Conservation (phyloP, 192 early-diverging fungal genomes). For the Umbelopsis isabellina region DNA sequence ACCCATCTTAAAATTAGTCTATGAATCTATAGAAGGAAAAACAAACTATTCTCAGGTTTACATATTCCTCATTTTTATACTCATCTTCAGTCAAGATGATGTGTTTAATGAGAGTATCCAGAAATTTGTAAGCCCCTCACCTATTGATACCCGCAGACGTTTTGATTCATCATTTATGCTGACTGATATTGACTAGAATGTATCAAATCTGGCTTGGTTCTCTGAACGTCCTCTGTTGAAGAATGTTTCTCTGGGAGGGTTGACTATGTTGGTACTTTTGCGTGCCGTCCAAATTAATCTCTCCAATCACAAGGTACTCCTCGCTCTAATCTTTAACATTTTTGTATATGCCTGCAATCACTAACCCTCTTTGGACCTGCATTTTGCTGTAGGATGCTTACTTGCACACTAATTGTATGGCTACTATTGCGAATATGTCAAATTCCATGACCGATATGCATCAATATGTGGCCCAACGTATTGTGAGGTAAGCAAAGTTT, state of each 20-base stretch:
- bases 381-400: slow-evolving; percentile 61
- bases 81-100: slow-evolving; percentile 72
- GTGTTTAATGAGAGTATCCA: slow-evolving; percentile 75
- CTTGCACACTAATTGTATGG: slow-evolving; percentile 67
- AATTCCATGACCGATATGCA: slow-evolving; percentile 60
- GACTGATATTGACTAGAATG: slow-evolving; percentile 40
- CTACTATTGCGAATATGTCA: slow-evolving; percentile 70
- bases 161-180: background rate
- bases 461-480: slow-evolving; percentile 69
- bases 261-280: slow-evolving; percentile 67
- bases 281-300: slow-evolving; percentile 69
- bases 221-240: slow-evolving; percentile 67
- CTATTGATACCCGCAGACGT: background rate
- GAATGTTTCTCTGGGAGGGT: slow-evolving; percentile 66
- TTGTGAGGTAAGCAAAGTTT: slow-evolving; percentile 54
- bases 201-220: slow-evolving; percentile 69
- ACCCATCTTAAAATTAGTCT: slow-evolving; percentile 66
- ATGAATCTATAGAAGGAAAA: slow-evolving; percentile 65
- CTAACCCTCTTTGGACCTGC: too few relatives aligned
- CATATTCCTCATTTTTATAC: slow-evolving; percentile 66
- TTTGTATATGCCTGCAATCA: background rate
- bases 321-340: background rate
- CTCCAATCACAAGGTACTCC: slow-evolving; percentile 62
- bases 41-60: slow-evolving; percentile 67
- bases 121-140: slow-evolving; percentile 59